These are phyloP conservation scores for Globisporangium takayamanum DNA, from an alignment of 352 stramenopile species.

Conservation along the genomic window DNA sequence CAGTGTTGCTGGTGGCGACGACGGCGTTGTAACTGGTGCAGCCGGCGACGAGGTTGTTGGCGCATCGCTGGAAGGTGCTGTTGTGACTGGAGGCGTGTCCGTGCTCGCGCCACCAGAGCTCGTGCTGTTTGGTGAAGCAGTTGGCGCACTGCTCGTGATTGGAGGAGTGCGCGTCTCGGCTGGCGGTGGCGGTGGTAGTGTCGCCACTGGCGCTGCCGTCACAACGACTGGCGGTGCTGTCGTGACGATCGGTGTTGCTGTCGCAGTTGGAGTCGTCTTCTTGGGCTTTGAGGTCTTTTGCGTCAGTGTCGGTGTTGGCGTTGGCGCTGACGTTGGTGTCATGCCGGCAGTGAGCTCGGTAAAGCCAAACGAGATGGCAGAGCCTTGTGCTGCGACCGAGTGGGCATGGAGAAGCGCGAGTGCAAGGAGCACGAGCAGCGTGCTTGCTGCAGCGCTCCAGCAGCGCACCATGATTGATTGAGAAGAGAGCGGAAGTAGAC, in stretches of 20 bases:
- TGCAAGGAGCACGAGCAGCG: not conserved
- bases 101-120: not conserved
- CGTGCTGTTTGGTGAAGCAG: not conserved
- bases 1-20: not conserved
- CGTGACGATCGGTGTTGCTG: not conserved
- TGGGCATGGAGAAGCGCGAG: not conserved
- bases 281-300: not conserved
- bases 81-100: not conserved
- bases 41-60: not conserved
- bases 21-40: not conserved
- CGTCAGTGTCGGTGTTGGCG: not conserved
- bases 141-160: not conserved
- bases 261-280: not conserved
- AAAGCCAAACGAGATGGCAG: not conserved
- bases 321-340: not conserved
- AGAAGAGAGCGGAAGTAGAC: not conserved
- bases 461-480: not conserved
- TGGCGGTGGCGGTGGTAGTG: not conserved
- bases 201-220: not conserved
- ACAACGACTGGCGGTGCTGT: not conserved
- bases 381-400: not conserved
- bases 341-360: not conserved
- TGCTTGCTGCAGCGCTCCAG: not conserved
- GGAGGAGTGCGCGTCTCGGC: no score
- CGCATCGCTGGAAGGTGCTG: not conserved